phyloP scores from a whole-genome alignment of 2,329 filamentous ascomycete species.

The Thelonectria rubi region DNA sequence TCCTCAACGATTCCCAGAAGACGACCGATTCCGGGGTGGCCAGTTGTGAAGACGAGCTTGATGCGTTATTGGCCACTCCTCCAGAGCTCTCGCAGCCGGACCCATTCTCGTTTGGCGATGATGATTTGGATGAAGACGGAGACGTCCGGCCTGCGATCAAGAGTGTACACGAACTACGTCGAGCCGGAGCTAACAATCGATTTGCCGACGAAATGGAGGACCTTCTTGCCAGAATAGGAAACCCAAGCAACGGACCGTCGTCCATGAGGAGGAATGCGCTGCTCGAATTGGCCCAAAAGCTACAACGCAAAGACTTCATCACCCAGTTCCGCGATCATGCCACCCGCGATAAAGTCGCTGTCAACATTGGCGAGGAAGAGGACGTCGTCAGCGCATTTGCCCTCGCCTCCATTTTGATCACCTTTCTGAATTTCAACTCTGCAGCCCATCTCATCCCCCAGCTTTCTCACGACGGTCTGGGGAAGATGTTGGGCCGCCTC shows the following conservation, averaged over 20 bases:
- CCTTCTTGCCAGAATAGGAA: slow-evolving; percentile 67
- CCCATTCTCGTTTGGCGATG: slow-evolving; percentile 41
- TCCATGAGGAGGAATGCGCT: slow-evolving; percentile 67
- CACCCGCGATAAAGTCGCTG: slow-evolving; percentile 74
- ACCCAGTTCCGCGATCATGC: slow-evolving; percentile 78
- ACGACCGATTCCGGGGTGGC: slow-evolving; percentile 36
- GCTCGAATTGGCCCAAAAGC: slow-evolving; percentile 67
- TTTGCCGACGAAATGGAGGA: slow-evolving; percentile 74
- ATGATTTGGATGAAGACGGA: slow-evolving; percentile 51
- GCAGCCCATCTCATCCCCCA: slow-evolving; percentile 68
- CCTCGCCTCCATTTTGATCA: slow-evolving; percentile 69
- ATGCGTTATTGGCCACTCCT: slow-evolving; percentile 37
- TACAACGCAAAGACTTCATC: slow-evolving; percentile 70
- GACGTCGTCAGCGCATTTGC: slow-evolving; percentile 71
- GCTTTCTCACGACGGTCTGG: slow-evolving; percentile 63
- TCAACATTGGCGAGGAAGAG: slow-evolving; percentile 65
- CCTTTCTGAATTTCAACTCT: slow-evolving; percentile 68
- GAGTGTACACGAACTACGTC: slow-evolving; percentile 71
- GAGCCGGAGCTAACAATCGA: slow-evolving; percentile 72
- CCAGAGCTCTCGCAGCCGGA: slow-evolving; percentile 36
- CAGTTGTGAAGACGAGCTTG: slow-evolving; percentile 37
- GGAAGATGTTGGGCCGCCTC: slow-evolving; percentile 64
- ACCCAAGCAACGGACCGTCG: slow-evolving; percentile 54
- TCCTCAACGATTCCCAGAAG: slow-evolving; percentile 41
- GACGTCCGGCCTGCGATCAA: slow-evolving; percentile 62